Evolutionary conservation across 306 rosid species (phyloP).

Genomic region (Biancaea sappan): DNA sequence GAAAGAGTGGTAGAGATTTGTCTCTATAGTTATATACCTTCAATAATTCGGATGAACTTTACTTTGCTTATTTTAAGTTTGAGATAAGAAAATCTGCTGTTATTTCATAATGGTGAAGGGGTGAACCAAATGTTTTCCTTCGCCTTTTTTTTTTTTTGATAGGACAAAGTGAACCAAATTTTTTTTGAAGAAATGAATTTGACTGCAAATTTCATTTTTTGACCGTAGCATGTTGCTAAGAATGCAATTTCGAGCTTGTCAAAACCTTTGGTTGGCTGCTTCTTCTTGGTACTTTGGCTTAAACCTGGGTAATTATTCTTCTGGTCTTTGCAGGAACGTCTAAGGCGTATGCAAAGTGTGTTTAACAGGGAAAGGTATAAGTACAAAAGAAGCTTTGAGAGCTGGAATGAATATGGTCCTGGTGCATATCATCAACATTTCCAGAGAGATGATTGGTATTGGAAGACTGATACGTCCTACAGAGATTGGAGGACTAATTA

Average conservation of each 20-base stretch:
- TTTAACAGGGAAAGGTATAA: slow-evolving; percentile 96
- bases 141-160: too few species aligned
- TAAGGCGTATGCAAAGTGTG: slow-evolving; percentile 98
- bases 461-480: slow-evolving; percentile 80
- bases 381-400: slow-evolving; percentile 70
- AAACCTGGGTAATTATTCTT: slow-evolving; percentile 17
- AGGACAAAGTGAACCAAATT: neutral
- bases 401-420: slow-evolving; percentile 76
- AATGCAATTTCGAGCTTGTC: slow-evolving; percentile 19
- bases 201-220: slow-evolving; percentile 16
- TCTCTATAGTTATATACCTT: neutral
- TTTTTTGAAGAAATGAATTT: slow-evolving; percentile 19
- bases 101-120: neutral
- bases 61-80: slow-evolving; percentile 12
- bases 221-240: neutral
- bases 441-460: slow-evolving; percentile 98
- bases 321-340: slow-evolving; percentile 69
- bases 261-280: slow-evolving; percentile 9
- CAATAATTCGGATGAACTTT: neutral
- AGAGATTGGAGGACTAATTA: slow-evolving; percentile 62
- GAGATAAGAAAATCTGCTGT: slow-evolving; percentile 1
- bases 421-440: slow-evolving; percentile 70
- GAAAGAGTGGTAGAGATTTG: slow-evolving; percentile 88
- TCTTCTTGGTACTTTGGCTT: slow-evolving; percentile 19
- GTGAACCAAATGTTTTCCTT: slow-evolving; percentile 4